A percentile compares a stretch with the other conserved stretches of the same genome.
phyloP scores from a whole-genome alignment of 169 alveolate species.

The Eimeria nieschulzi region DNA sequence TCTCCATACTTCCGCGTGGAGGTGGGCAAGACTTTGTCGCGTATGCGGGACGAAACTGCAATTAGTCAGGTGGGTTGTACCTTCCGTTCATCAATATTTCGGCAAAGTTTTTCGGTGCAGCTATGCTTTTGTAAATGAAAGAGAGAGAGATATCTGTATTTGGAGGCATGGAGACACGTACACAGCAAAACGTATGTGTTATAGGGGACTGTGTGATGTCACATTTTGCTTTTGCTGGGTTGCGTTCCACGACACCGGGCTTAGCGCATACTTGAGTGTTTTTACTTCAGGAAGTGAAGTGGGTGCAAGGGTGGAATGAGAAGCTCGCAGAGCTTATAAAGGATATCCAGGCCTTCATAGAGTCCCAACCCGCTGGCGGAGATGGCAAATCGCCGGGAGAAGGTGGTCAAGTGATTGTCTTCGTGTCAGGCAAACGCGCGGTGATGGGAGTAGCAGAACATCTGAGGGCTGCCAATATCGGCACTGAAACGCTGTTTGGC shows the following conservation, averaged over 20 bases:
- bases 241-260: neutral
- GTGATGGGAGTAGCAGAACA: neutral
- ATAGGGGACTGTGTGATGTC: neutral
- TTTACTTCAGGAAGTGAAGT: constrained; percentile 8
- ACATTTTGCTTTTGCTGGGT: neutral
- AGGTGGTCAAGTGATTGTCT: constrained; percentile 27
- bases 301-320: neutral
- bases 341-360: constrained; percentile 10
- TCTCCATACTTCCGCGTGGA: constrained; percentile 18
- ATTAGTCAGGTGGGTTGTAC: neutral
- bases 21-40: constrained; percentile 6
- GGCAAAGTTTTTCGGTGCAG: too few relatives aligned
- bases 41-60: neutral
- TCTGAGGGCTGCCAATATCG: neutral
- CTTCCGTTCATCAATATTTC: too few relatives aligned
- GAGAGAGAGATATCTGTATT: too few relatives aligned
- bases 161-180: too few relatives aligned
- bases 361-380: neutral
- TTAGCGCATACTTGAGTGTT: neutral
- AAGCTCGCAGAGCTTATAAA: constrained; percentile 4
- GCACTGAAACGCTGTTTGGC: neutral
- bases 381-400: neutral
- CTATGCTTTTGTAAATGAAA: too few relatives aligned
- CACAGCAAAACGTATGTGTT: too few relatives aligned
- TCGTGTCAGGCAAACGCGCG: constrained; percentile 11